Conservation (phyloP, 305 asterid species). For the Solanum hybrid region DNA sequence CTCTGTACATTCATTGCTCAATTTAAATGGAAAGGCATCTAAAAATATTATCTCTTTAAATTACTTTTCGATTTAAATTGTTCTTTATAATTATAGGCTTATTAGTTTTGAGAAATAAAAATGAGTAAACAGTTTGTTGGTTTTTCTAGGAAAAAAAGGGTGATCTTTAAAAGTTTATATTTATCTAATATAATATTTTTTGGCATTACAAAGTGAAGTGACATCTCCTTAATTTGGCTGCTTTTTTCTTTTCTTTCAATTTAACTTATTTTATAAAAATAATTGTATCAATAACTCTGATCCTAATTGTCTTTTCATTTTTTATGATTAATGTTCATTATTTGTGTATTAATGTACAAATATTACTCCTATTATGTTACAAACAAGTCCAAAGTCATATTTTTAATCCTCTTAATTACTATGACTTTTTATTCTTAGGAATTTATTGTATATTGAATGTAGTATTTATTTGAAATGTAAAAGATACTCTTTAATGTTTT, state of each 20-base stretch:
- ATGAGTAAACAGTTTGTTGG: not conserved
- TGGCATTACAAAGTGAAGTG: not conserved
- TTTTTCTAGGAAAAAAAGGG: not conserved
- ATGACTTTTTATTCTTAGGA: not conserved
- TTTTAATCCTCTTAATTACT: not conserved
- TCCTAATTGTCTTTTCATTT: not conserved
- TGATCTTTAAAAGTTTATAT: not conserved
- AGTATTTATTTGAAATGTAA: not conserved
- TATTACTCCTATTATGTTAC: not conserved
- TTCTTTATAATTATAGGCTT: no score
- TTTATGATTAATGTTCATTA: not conserved
- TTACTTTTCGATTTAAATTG: no score
- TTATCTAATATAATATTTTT: no score
- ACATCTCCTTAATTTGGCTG: not conserved
- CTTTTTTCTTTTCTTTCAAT: no score
- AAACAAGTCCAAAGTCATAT: not conserved
- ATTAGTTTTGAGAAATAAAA: no score
- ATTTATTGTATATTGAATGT: not conserved
- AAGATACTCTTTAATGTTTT: no score
- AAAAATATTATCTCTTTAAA: no score
- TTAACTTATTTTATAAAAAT: no score
- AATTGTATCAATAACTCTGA: not conserved
- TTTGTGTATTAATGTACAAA: no score
- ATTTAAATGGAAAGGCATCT: no score
- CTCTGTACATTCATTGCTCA: no score